Percentiles rank a stretch among this genome's conserved stretches.
phyloP scores from a whole-genome alignment of 371 early-diverging fungal genomes.

The Funneliformis caledonium region DNA sequence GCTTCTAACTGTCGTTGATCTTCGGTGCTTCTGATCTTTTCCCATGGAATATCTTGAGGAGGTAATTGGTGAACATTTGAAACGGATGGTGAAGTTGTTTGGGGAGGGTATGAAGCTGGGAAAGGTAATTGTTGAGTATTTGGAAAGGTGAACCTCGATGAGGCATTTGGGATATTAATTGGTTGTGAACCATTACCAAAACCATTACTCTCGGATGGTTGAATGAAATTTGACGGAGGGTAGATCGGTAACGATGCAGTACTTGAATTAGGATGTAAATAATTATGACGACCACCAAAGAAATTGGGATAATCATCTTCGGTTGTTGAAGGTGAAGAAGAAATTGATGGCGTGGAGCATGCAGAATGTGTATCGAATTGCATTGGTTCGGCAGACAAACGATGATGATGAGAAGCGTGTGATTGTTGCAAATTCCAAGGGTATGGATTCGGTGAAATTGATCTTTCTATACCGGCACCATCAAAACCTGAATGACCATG shows the following conservation, averaged over 20 bases:
- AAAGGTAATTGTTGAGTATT: slow-evolving; percentile 19
- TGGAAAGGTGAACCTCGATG: slow-evolving; percentile 31
- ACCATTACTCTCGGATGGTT: neutral
- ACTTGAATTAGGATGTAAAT: neutral
- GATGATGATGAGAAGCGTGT: slow-evolving; percentile 9
- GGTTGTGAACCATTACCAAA: slow-evolving; percentile 23
- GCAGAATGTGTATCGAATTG: slow-evolving; percentile 39
- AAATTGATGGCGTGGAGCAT: slow-evolving; percentile 38
- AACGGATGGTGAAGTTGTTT: neutral
- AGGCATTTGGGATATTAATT: slow-evolving; percentile 31
- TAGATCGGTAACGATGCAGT: slow-evolving; percentile 26
- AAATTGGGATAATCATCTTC: slow-evolving; percentile 36
- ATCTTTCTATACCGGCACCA: slow-evolving; percentile 27
- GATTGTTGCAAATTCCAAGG: slow-evolving; percentile 34
- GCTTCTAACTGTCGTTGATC: slow-evolving; percentile 37
- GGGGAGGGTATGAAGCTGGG: slow-evolving; percentile 36
- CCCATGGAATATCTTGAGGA: slow-evolving; percentile 39
- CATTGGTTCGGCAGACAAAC: slow-evolving; percentile 20
- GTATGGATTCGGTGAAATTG: slow-evolving; percentile 26
- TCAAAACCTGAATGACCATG: neutral
- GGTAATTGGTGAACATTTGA: slow-evolving; percentile 17
- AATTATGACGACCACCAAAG: neutral
- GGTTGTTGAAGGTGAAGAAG: slow-evolving; percentile 37
- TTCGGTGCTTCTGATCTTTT: slow-evolving; percentile 37
- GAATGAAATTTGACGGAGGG: slow-evolving; percentile 37